A percentile compares a stretch with the other conserved stretches of the same genome.
Evolutionary conservation across 306 rosid genomes (phyloP).

Genomic region (Pyrus communis): DNA sequence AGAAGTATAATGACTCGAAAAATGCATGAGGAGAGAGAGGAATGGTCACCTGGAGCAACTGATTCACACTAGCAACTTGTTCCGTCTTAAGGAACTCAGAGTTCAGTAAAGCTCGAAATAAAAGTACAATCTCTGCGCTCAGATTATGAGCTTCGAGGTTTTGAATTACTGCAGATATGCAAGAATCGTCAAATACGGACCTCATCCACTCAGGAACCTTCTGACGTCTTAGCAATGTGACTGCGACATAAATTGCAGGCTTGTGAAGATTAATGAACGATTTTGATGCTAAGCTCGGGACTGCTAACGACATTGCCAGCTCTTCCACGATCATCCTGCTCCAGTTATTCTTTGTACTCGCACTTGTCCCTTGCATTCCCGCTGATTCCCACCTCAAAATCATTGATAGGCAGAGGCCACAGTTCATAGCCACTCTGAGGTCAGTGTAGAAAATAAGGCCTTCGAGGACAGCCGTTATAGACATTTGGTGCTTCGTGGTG

Average conservation of each 20-base stretch:
- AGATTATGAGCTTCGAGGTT: conserved; percentile 43
- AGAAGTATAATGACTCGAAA: neutral
- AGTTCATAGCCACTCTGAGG: conserved; percentile 63
- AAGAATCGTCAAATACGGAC: conserved; percentile 46
- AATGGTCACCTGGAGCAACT: conserved; percentile 54
- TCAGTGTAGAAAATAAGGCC: conserved; percentile 61
- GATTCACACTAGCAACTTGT: conserved; percentile 50
- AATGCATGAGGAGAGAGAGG: neutral
- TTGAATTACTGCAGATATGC: conserved; percentile 64
- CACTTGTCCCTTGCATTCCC: conserved; percentile 24
- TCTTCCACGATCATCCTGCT: conserved; percentile 78
- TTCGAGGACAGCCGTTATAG: conserved; percentile 61
- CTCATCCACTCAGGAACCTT: conserved; percentile 66
- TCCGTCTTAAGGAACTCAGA: conserved; percentile 42
- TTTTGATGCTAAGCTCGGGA: conserved; percentile 14
- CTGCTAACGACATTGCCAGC: conserved; percentile 56
- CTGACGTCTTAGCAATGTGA: conserved; percentile 48
- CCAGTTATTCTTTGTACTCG: conserved; percentile 47
- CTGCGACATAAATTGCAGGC: conserved; percentile 54
- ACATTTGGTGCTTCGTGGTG: conserved; percentile 40
- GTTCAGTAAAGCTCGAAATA: conserved; percentile 57
- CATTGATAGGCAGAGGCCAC: conserved; percentile 61
- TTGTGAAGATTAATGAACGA: conserved; percentile 39
- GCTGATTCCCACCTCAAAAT: conserved; percentile 52
- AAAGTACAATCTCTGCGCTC: conserved; percentile 51